A percentile compares a stretch with the other conserved stretches of the same genome.
phyloP scores from a whole-genome alignment of 148 eudicot genomes.

The Gaultheria prostrata region DNA sequence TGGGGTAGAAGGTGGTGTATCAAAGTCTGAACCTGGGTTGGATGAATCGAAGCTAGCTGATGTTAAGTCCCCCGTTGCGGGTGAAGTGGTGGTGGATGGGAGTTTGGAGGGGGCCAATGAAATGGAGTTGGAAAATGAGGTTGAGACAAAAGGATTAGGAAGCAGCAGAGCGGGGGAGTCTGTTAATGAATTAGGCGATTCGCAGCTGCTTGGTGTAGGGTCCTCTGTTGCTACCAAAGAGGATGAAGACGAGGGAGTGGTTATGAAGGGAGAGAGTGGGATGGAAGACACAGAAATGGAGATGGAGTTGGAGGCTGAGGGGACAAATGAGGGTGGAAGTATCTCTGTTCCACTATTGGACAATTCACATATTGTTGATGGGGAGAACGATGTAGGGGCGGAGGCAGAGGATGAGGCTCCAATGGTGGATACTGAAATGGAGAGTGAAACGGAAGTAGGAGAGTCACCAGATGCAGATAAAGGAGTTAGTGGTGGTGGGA shows the following conservation, averaged over 20 bases:
- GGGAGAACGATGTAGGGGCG: conserved; percentile 18
- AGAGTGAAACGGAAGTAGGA: conserved; percentile 25
- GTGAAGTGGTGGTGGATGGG: conserved; percentile 20
- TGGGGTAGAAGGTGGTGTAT: neutral
- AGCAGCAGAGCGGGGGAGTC: neutral
- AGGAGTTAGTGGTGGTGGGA: conserved; percentile 53
- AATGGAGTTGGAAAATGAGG: conserved; percentile 25
- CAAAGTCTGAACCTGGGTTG: neutral
- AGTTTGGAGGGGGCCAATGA: conserved; percentile 19
- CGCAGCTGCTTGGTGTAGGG: neutral
- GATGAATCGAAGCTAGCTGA: conserved; percentile 1
- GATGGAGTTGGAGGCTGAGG: neutral
- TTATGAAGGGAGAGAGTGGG: neutral
- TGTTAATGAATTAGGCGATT: conserved; percentile 2
- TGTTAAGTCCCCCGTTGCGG: conserved; percentile 12
- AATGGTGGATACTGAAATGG: conserved; percentile 35
- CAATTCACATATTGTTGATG: neutral
- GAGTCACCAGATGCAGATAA: conserved; percentile 20
- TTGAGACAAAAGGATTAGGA: neutral
- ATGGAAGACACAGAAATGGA: conserved; percentile 9
- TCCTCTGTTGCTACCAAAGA: neutral
- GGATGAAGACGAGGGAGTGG: neutral
- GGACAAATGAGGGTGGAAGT: neutral
- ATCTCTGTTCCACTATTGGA: neutral
- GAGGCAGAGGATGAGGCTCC: conserved; percentile 28